Evolutionary conservation across 139 green algal genomes (phyloP).

Genomic region (Closterium sp.): DNA sequence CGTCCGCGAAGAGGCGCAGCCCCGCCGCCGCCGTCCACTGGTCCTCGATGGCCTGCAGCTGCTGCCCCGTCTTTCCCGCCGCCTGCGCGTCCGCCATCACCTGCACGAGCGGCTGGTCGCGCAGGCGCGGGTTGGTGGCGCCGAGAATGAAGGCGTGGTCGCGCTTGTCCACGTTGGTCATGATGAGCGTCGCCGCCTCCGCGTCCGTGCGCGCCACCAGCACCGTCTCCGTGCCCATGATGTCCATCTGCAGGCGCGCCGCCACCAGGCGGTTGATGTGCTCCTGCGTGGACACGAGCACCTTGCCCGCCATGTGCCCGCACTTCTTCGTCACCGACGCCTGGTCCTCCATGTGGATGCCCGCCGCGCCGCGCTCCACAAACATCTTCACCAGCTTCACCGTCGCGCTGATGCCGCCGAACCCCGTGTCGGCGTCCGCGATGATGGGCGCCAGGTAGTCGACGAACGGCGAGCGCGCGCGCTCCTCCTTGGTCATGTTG

Average conservation of each 20-base stretch:
- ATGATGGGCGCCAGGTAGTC: slow-evolving; percentile 78
- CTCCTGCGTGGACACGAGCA: slow-evolving; percentile 45
- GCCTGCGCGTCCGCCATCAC: slow-evolving; percentile 24
- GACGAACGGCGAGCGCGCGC: slow-evolving; percentile 30
- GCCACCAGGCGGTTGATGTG: slow-evolving; percentile 47
- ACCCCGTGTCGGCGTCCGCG: slow-evolving; percentile 80
- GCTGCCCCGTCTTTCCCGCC: slow-evolving; percentile 23
- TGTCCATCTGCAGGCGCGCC: slow-evolving; percentile 23
- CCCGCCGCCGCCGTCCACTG: slow-evolving; percentile 25
- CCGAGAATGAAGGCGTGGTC: slow-evolving; percentile 79
- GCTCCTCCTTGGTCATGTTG: slow-evolving; percentile 44
- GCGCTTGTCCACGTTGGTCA: slow-evolving; percentile 73
- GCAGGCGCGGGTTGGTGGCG: slow-evolving; percentile 44
- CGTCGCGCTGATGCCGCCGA: slow-evolving; percentile 81
- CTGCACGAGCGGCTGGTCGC: slow-evolving; percentile 18
- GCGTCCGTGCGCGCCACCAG: slow-evolving; percentile 75
- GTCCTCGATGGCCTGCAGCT: slow-evolving; percentile 47
- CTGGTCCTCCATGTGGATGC: slow-evolving; percentile 54
- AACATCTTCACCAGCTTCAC: slow-evolving; percentile 75
- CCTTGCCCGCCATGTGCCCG: slow-evolving; percentile 53
- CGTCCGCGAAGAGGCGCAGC: slow-evolving; percentile 15
- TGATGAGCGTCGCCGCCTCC: slow-evolving; percentile 76
- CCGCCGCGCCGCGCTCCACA: slow-evolving; percentile 41
- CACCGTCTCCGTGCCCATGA: slow-evolving; percentile 30
- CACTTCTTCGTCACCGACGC: slow-evolving; percentile 51